phyloP scores from a whole-genome alignment of 2,329 filamentous ascomycete genomes.

The Clonostachys sp. region DNA sequence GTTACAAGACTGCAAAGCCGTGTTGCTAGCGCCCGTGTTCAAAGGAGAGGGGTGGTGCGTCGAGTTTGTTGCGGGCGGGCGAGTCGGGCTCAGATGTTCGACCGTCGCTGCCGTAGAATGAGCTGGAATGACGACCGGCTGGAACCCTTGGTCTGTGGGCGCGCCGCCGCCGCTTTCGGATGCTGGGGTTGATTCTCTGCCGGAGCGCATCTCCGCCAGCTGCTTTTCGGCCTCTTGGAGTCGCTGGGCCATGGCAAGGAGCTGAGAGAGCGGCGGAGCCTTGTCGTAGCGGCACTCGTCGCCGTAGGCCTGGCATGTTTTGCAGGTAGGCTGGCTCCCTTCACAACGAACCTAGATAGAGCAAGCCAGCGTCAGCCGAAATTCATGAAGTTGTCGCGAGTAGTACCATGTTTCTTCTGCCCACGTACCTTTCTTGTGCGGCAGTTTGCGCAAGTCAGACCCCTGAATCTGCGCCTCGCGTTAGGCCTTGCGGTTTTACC shows the following conservation, averaged over 20 bases:
- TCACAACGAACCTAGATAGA: slow-evolving; percentile 9
- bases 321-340: slow-evolving; percentile 18
- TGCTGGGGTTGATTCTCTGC: too few relatives aligned
- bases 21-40: too few relatives aligned
- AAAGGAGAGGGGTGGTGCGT: too few relatives aligned
- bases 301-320: slow-evolving; percentile 20
- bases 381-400: not conserved
- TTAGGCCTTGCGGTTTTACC: too few relatives aligned
- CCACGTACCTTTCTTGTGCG: not conserved
- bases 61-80: too few relatives aligned
- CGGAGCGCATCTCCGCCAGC: slow-evolving; percentile 7
- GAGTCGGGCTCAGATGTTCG: too few relatives aligned
- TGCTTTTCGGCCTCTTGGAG: slow-evolving; percentile 15
- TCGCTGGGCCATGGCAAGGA: slow-evolving; percentile 17
- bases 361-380: not conserved
- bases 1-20: too few relatives aligned
- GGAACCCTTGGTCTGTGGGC: too few relatives aligned
- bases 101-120: too few relatives aligned
- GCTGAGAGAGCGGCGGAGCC: slow-evolving; percentile 20
- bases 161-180: too few relatives aligned
- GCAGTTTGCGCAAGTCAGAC: slow-evolving; percentile 4
- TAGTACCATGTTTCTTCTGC: too few relatives aligned
- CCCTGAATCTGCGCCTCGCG: not conserved
- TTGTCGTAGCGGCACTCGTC: slow-evolving; percentile 23
- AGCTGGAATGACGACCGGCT: too few relatives aligned